Evolutionary conservation across 768 basidiomycete species (phyloP), one percentile per base, ranked within the genome.

Genomic region (Phylloporus sp.): DNA sequence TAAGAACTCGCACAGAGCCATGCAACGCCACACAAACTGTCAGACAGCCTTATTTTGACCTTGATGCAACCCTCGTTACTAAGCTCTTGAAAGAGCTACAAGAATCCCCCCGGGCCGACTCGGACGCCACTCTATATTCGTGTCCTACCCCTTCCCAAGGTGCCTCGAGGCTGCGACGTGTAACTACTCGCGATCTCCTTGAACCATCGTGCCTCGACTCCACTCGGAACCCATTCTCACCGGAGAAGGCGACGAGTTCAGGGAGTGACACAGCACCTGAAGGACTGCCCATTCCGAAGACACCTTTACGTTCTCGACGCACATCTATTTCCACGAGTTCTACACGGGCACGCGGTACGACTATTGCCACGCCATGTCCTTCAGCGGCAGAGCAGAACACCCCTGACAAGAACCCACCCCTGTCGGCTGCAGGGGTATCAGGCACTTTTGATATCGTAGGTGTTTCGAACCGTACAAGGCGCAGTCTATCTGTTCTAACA

Each of bases 1-100:
- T 80, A 7, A 68, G 63, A 28, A 57, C 61, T 35, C 65, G 66
- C 13, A 28, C 60, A 27, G 69, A 69, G 20, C 5, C 55, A 22
- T n/a, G 15, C 2, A 44, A 47, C 40, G n/a, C 54, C 5, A n/a
- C 54, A 0, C 59, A 57, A 11, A 29, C 41, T 0, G 41, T 70
- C 36, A 64, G 62, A 31, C 67, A 70, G 34, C 58, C 69, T 7
- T 65, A 49, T 35, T 23, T 23, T 9, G 68, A 63, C n/a, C 53
- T 65, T 1, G 67, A 69, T 29, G 15, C 58, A n/a, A 42, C 45
- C 45, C 44, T 69, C 42, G 47, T 59, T 8, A 22, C 53, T 26
- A 58, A 57, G 32, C 48, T 69, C 38, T 27, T 54, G 45, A 54
- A 50, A 34, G 69, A 69, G 47, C 40, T 69, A 5, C 55, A 53